Percentiles rank a stretch among this genome's conserved stretches.
phyloP scores from a whole-genome alignment of 2,329 filamentous ascomycete species.

The Dryadomyces quercivorus region DNA sequence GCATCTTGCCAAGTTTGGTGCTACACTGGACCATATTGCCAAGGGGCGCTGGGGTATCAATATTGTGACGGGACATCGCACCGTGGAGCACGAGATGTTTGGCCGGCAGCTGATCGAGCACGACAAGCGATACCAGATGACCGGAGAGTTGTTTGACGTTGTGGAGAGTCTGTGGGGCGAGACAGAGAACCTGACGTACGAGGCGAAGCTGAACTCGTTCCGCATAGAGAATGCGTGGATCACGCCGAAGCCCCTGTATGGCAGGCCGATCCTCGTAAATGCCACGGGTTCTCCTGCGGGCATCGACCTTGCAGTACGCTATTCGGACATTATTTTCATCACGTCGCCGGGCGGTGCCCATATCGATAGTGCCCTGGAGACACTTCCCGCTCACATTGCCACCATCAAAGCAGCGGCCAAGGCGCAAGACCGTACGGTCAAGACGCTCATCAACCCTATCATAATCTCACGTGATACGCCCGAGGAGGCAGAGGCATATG shows the following conservation, averaged over 20 bases:
- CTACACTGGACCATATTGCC: not conserved
- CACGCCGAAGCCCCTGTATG: not conserved
- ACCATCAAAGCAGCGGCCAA: not conserved
- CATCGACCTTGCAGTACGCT: not conserved
- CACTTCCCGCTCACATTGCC: not conserved
- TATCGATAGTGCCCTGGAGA: not conserved
- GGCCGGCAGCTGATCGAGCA: not conserved
- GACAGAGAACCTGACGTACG: not conserved
- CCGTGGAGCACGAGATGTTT: constrained; percentile 1
- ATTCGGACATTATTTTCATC: not conserved
- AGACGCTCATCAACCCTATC: constrained; percentile 14
- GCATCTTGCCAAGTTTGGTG: not conserved
- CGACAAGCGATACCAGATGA: not conserved
- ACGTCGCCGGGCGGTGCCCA: not conserved
- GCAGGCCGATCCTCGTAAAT: not conserved
- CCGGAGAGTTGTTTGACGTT: not conserved
- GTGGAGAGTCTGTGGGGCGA: not conserved
- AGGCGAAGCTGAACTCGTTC: not conserved
- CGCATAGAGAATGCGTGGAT: not conserved
- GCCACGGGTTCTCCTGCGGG: not conserved
- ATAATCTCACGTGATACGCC: constrained; percentile 14
- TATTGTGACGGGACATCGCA: not conserved
- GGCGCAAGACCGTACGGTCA: constrained; percentile 9
- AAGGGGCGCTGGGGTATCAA: not conserved
- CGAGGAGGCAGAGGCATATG: constrained; percentile 13